A percentile compares a stretch with the other conserved stretches of the same genome.
phyloP scores from a whole-genome alignment of 176 grass and related monocot species.

The Zea mays region DNA sequence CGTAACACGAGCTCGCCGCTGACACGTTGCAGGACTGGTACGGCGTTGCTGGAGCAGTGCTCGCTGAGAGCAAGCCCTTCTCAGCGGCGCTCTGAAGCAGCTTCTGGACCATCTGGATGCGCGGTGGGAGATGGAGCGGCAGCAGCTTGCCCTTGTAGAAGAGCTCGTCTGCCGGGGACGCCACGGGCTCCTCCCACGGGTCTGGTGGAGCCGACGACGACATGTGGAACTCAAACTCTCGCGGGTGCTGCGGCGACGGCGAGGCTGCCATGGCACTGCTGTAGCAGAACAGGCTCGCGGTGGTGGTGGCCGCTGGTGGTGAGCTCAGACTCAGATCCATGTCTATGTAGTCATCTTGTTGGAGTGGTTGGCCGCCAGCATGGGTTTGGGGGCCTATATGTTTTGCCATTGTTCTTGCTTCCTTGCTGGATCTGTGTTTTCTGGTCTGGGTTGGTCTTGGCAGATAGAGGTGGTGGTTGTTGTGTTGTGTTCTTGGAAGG shows the following conservation, averaged over 20 bases:
- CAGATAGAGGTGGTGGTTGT: constrained; percentile 29
- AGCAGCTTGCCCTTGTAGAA: constrained; percentile 99
- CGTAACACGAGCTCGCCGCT: constrained; percentile 70
- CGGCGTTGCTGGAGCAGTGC: constrained; percentile 62
- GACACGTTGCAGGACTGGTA: constrained; percentile 44
- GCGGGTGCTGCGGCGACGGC: constrained; percentile 33
- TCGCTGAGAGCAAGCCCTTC: constrained; percentile 43
- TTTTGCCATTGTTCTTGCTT: constrained; percentile 66
- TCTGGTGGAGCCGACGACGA: constrained; percentile 32
- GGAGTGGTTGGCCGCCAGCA: constrained; percentile 49
- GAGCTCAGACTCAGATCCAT: constrained; percentile 64
- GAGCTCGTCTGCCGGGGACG: constrained; percentile 94
- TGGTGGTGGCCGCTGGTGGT: constrained; percentile 30
- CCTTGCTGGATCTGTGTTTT: constrained; percentile 44
- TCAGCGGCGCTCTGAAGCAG: constrained; percentile 51
- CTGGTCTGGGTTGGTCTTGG: constrained; percentile 55
- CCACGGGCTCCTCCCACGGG: constrained; percentile 42
- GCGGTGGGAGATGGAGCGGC: constrained; percentile 80
- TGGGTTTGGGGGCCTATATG: constrained; percentile 41
- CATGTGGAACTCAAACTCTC: constrained; percentile 98
- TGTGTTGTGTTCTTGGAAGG: constrained; percentile 51
- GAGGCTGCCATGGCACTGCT: constrained; percentile 55
- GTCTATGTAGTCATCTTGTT: constrained; percentile 95
- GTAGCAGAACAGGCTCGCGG: constrained; percentile 58
- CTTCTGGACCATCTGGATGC: constrained; percentile 76